Conservation (phyloP, 768 basidiomycete species). For the Royoungia palumana region DNA sequence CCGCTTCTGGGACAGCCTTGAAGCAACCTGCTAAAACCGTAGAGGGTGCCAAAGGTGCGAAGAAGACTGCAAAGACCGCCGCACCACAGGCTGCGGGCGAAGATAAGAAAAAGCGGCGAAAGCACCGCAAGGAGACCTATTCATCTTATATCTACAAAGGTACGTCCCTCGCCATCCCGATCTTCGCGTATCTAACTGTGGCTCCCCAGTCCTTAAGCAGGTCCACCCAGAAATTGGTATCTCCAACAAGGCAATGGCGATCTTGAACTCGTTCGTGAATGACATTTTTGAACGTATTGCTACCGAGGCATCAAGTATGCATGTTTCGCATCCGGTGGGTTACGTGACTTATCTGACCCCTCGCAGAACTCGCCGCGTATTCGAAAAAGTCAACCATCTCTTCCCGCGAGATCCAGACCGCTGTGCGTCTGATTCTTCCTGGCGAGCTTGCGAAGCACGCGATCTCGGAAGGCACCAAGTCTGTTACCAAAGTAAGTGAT, state of each 20-base stretch:
- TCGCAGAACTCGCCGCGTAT: constrained; percentile 87
- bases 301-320: constrained; percentile 81
- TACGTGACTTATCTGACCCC: not conserved
- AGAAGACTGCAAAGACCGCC: constrained; percentile 62
- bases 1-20: constrained; percentile 52
- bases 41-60: constrained; percentile 64
- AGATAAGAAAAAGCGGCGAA: constrained; percentile 88
- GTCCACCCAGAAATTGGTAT: constrained; percentile 99
- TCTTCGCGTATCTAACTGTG: not conserved
- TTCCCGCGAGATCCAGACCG: constrained; percentile 96
- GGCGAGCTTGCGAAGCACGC: constrained; percentile 84
- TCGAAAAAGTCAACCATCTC: constrained; percentile 99
- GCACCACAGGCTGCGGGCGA: constrained; percentile 58
- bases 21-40: constrained; percentile 63
- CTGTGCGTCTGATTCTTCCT: constrained; percentile 94
- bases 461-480: constrained; percentile 86
- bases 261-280: constrained; percentile 94
- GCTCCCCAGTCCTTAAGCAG: constrained; percentile 77
- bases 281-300: constrained; percentile 96
- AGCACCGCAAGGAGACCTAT: constrained; percentile 87
- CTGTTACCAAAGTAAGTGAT: constrained; percentile 73
- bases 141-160: constrained; percentile 92
- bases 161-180: constrained; percentile 23
- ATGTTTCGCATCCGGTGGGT: not conserved
- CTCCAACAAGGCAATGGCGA: constrained; percentile 98